Evolutionary conservation across 2,329 filamentous ascomycete genomes (phyloP), one percentile per base, ranked within the genome.

Genomic region (Fusarium musae): DNA sequence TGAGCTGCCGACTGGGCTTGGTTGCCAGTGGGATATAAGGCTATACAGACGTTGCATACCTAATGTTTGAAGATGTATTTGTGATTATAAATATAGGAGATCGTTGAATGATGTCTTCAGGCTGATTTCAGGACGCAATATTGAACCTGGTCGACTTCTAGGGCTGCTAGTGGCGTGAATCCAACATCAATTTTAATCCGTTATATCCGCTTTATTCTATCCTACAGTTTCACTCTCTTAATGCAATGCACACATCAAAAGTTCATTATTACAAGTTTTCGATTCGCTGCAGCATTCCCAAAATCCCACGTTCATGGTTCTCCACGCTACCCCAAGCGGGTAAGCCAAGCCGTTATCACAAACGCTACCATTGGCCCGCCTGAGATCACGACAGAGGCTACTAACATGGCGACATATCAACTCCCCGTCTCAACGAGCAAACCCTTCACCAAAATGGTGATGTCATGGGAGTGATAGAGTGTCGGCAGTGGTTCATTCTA

Each of bases 321-420:
- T 30, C 46, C 13, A 36, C 49, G n/a, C 43, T 59, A 57, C 39
- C 28, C 60, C 34, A 39, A 57, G 34, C n/a, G 28, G 26, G 28
- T 32, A 30, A 53, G 21, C 39, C 16, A 17, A 17, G 10, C 57
- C 42, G 46, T 13, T 10, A 4, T n/a, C 16, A 36, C 9, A 16
- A 46, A 43, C 8, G 10, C 49, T 21, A 52, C 4, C 26, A 73
- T 73, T 73, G 70, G 70, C 42, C 7, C 0, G 3, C 8, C 0
- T 0, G n/a, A 36, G 12, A 73, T 61, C 70, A 73, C 70, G 66
- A 73, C 70, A 73, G 15, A 32, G 4, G 30, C 15, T 66, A 16
- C 53, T 66, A 58, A 39, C 36, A 73, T 73, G 70, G 53, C 70
- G 66, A 67, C 70, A 70, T 71, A 9, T 28, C 26, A 44, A 42